Base-by-base conservation (phyloP, 352 stramenopile species). In the Globisporangium irregulare region DNA sequence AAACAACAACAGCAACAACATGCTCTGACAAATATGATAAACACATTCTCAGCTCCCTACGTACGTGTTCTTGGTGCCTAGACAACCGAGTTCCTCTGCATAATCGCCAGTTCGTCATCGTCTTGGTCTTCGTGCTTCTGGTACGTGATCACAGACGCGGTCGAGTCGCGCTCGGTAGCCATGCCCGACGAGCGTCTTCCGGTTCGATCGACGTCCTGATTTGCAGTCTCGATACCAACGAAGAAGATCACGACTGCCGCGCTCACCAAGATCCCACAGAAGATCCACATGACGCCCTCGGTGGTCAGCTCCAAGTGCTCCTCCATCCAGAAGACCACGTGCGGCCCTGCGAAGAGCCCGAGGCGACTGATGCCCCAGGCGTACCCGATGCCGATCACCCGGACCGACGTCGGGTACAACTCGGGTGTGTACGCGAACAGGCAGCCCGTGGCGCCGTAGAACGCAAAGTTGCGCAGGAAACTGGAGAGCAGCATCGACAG, bases 361-460 rank as follows among this genome's bases (percentile, higher is more conserved):
- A 75, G 62, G 24, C 70, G 66, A 27, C 59, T 70, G 24, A 73
- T 59, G 5, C 38, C 66, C n/a, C 27, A 64, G n/a, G 70, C 43
- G 43, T 70, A 73, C 10, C 56, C 46, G 36, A 59, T 56, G n/a
- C 70, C 70, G 36, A 63, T 73, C 24, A 55, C 70, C 0, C 70
- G 65, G 10, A 75, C 64, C 2, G 25, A 20, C 4, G 67, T 73
- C 25, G 70, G 66, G 59, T 75, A 75, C 41, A 73, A 64, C 51
- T 57, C 51, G 1, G 27, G 24, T 1, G 51, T 57, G 22, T 57
- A 57, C 22, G 51, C 51, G 22, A 57, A 57, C 51, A 57, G 24
- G 10, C 51, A 57, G 22, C 51, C 51, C 51, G 22, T n/a, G 10
- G 51, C 22, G 51, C 51, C 51, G 12, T 57, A 57, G 51, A 57